These are phyloP conservation scores for Diaporthe velutina DNA, from an alignment of 2,329 filamentous ascomycete genomes.

Conservation along the genomic window DNA sequence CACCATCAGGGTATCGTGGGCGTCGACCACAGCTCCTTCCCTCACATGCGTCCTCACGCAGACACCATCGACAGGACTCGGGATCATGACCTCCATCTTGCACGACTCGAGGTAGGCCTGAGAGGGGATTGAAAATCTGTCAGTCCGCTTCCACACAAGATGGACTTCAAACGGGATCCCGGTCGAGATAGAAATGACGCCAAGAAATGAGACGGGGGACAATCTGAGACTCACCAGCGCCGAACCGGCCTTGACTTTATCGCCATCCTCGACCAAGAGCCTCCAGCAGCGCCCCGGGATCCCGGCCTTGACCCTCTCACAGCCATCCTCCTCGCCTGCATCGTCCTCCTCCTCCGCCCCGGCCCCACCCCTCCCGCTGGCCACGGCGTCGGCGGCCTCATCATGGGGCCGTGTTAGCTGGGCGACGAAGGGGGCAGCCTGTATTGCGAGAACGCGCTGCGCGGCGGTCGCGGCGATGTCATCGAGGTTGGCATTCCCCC, in stretches of 20 bases:
- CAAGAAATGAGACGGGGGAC: not conserved
- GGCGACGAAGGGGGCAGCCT: not conserved
- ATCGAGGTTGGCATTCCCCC: not conserved
- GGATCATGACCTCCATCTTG: constrained; percentile 8
- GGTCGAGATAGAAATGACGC: no score
- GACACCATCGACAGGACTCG: constrained; percentile 14
- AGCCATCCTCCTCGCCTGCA: not conserved
- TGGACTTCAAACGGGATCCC: not conserved
- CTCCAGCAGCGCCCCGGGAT: not conserved
- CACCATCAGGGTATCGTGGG: not conserved
- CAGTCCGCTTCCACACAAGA: not conserved
- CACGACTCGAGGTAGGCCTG: constrained; percentile 7
- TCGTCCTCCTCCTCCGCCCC: not conserved
- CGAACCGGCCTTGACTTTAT: not conserved
- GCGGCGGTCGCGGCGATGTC: not conserved
- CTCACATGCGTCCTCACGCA: not conserved
- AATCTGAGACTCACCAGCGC: not conserved
- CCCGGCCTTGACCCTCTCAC: not conserved
- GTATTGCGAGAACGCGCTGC: not conserved
- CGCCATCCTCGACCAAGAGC: not conserved
- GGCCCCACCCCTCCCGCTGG: no score
- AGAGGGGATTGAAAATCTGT: not conserved
- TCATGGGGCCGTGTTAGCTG: not conserved
- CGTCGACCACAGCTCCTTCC: not conserved
- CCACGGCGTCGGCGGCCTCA: not conserved